A percentile compares a stretch with the other conserved stretches of the same genome.
These are phyloP conservation scores for Odontarrhena argentea DNA, from an alignment of 345 rosid genomes.

Conservation along the genomic window DNA sequence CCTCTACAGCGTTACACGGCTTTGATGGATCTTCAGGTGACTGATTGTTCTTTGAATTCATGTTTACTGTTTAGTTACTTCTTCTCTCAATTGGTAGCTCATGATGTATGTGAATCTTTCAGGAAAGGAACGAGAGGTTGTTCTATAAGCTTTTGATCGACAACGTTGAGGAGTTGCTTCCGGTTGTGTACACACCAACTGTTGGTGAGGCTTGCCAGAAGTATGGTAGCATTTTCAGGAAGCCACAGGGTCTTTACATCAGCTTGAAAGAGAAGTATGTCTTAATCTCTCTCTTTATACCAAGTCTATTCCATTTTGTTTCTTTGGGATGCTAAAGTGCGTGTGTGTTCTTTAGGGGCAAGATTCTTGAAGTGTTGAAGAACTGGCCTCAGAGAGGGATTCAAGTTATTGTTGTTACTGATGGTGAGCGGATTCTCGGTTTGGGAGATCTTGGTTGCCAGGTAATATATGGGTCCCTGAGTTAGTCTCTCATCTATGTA, in stretches of 20 bases:
- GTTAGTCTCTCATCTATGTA: background rate
- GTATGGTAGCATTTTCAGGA: slow-evolving; percentile 94
- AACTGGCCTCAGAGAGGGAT: slow-evolving; percentile 93
- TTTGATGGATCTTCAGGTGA: slow-evolving; percentile 96
- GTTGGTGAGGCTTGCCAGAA: slow-evolving; percentile 99
- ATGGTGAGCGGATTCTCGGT: slow-evolving; percentile 94
- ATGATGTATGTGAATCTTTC: slow-evolving; percentile 38
- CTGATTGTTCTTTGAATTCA: background rate
- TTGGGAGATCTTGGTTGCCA: slow-evolving; percentile 99
- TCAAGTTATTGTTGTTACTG: slow-evolving; percentile 97
- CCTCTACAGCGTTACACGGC: slow-evolving; percentile 93
- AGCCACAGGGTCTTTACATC: slow-evolving; percentile 94
- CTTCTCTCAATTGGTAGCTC: background rate
- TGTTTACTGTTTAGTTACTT: background rate
- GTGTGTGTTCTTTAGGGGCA: slow-evolving; percentile 62
- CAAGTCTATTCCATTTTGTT: background rate
- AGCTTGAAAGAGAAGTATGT: slow-evolving; percentile 89
- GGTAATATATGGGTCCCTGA: slow-evolving; percentile 47
- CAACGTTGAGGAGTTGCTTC: slow-evolving; percentile 92
- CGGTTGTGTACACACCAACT: slow-evolving; percentile 96
- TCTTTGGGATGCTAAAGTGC: slow-evolving; percentile 26
- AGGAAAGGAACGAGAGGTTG: slow-evolving; percentile 93
- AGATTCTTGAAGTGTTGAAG: slow-evolving; percentile 84
- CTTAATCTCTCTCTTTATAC: slow-evolving; percentile 6
- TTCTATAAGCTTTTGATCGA: slow-evolving; percentile 94